Evolutionary conservation across 495 filamentous ascomycete species (phyloP).

Genomic region (Cenococcum geophilum): DNA sequence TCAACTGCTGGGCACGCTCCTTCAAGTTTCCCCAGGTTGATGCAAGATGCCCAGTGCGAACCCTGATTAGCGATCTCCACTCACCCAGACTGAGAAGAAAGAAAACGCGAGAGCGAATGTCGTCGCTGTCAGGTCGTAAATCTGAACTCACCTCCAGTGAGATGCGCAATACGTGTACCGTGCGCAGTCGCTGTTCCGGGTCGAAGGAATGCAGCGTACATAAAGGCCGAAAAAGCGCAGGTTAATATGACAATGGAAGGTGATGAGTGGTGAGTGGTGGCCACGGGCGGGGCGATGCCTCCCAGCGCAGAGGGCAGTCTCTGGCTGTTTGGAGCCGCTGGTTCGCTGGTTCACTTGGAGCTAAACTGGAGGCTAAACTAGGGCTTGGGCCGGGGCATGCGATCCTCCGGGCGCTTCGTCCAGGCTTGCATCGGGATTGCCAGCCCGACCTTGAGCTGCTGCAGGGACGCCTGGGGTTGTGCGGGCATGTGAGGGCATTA

Average conservation of each 20-base stretch:
- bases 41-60: neutral
- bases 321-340: neutral
- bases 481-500: no score
- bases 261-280: neutral
- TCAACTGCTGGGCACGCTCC: neutral
- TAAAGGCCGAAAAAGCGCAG: neutral
- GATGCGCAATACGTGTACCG: neutral
- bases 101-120: neutral
- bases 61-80: neutral
- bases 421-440: neutral
- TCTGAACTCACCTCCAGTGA: neutral
- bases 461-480: neutral
- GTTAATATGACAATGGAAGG: no score
- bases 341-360: neutral
- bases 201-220: neutral
- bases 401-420: slow-evolving; percentile 2
- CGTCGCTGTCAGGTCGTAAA: neutral
- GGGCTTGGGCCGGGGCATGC: no score
- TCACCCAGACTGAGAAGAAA: neutral
- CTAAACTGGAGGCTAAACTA: no score
- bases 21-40: neutral
- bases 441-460: neutral
- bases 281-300: no score
- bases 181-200: neutral
- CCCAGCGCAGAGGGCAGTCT: no score